Base-by-base conservation (phyloP, 768 basidiomycete genomes). In the Naganishia kalamii region DNA sequence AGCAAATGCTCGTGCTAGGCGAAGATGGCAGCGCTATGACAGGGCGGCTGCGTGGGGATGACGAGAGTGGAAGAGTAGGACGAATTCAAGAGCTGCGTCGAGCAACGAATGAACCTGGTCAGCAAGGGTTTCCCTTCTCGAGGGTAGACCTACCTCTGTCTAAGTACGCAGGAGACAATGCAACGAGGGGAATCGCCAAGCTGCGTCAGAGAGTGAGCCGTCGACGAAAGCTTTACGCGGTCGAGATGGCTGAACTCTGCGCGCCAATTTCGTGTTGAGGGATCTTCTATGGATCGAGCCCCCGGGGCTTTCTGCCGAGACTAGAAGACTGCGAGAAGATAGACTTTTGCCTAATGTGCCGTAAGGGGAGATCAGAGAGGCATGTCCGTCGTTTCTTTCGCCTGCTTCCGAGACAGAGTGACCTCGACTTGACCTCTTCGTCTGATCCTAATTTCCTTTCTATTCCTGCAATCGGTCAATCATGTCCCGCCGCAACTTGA, bases 401-500 rank as follows among this genome's bases (percentile, higher is more conserved):
- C 37, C 43, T 44, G 43, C 43, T 10, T 44, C 43, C 43, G 43
- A 44, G 43, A 44, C 43, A 44, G 19, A n/a, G n/a, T n/a, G n/a
- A n/a, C n/a, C n/a, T n/a, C n/a, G n/a, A n/a, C n/a, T n/a, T n/a
- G 43, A 44, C 7, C 43, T n/a, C 43, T 15, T 44, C 43, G 5
- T 44, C 11, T 17, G 17, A 33, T 33, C 32, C 11, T 32, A 21
- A 35, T 25, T 15, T 21, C 11, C 23, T 37, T 5, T n/a, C 19
- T 8, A 52, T 17, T 17, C 44, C 7, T 8, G 44, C 44, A 8
- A 7, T 19, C 44, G 25, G 6, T n/a, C 21, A 17, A 32, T 19
- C 30, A 52, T 52, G 51, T 52, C 51, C 15, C 51, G 51, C 7
- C 32, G 50, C 49, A 62, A 66, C 60, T 44, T 68, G 41, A 70